Evolutionary conservation across 441 rosid species (phyloP).

Genomic region (Euphorbia corollata): DNA sequence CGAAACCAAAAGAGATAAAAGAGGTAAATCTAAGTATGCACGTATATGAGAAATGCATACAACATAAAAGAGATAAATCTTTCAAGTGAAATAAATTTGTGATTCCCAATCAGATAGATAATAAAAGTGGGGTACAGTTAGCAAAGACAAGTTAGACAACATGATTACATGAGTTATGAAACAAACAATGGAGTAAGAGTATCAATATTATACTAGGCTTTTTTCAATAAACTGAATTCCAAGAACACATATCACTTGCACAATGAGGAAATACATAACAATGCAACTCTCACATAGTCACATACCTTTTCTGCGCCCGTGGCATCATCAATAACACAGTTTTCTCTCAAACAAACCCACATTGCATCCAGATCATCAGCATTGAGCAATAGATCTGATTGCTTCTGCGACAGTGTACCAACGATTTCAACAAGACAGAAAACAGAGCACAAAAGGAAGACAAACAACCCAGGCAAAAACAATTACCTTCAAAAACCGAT

Average conservation of each 20-base stretch:
- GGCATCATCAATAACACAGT: slow-evolving; percentile 95
- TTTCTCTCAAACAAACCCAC: slow-evolving; percentile 98
- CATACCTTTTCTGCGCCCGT: slow-evolving; percentile 94
- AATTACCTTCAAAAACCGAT: slow-evolving; percentile 74
- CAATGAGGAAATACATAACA: not conserved
- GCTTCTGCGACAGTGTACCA: slow-evolving; percentile 55
- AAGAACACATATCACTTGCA: not conserved
- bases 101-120: too few relatives aligned
- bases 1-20: not conserved
- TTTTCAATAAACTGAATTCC: not conserved
- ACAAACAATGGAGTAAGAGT: too few relatives aligned
- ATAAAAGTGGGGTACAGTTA: too few relatives aligned
- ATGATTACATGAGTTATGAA: too few relatives aligned
- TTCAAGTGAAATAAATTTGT: too few relatives aligned
- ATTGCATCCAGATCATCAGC: slow-evolving; percentile 97
- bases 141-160: too few relatives aligned
- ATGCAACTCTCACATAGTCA: slow-evolving; percentile 14
- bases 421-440: slow-evolving; percentile 12
- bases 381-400: slow-evolving; percentile 85
- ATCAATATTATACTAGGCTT: too few relatives aligned
- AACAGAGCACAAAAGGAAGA: slow-evolving; percentile 13
- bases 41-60: too few relatives aligned
- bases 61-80: too few relatives aligned
- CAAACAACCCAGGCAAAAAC: slow-evolving; percentile 7
- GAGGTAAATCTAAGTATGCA: too few relatives aligned